Percentiles rank a stretch among this genome's conserved stretches.
phyloP scores from a whole-genome alignment of 1,284 basidiomycete species.

The Phellinidium pouzarii region DNA sequence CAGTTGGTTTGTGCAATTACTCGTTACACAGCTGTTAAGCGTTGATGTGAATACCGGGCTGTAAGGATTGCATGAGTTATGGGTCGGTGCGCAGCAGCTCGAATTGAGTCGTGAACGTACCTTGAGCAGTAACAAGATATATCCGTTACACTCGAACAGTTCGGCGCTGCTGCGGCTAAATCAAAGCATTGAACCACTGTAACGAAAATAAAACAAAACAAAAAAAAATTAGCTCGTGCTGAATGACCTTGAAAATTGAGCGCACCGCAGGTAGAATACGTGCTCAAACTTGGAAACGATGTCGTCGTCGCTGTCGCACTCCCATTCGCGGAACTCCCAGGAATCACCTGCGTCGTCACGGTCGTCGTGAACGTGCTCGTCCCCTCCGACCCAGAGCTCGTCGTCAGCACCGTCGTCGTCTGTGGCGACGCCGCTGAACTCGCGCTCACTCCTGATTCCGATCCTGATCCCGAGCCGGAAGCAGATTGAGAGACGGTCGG shows the following conservation, averaged over 20 bases:
- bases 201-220: not conserved
- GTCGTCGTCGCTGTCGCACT: conserved; percentile 24
- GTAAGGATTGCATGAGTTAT: not conserved
- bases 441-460: not conserved
- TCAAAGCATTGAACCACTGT: conserved; percentile 26
- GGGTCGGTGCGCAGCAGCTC: not conserved
- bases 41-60: conserved; percentile 17
- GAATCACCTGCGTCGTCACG: conserved; percentile 11
- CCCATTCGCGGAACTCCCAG: conserved; percentile 3
- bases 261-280: conserved; percentile 28
- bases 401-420: conserved; percentile 16
- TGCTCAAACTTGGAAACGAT: conserved; percentile 26
- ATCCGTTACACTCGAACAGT: conserved; percentile 26
- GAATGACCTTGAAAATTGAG: not conserved
- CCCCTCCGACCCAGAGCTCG: conserved; percentile 15
- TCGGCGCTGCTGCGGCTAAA: conserved; percentile 23
- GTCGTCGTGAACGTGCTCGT: conserved; percentile 15
- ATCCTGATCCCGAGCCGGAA: not conserved
- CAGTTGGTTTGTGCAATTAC: conserved; percentile 24
- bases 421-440: conserved; percentile 2
- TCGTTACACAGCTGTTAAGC: conserved; percentile 22
- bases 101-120: conserved; percentile 3
- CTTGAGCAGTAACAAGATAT: conserved; percentile 27
- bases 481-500: conserved; percentile 4
- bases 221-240: not conserved